phyloP scores from a whole-genome alignment of 306 rosid genomes.

The Cucurbita argyrosperma region DNA sequence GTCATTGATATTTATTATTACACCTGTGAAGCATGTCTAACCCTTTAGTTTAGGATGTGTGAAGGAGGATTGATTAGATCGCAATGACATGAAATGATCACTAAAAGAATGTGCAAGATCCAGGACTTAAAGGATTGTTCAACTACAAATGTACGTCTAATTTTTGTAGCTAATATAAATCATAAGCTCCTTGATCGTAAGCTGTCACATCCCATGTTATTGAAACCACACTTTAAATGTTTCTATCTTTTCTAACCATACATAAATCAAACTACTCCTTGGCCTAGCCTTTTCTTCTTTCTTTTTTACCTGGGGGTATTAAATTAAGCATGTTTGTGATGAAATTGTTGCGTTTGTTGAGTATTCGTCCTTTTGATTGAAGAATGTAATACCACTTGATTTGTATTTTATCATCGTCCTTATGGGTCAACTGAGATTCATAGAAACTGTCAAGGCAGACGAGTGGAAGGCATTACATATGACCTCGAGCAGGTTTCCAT shows the following conservation, averaged over 20 bases:
- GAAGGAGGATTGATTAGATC: neutral
- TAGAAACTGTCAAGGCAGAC: neutral
- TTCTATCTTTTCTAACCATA: neutral
- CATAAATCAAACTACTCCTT: neutral
- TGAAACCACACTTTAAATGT: neutral
- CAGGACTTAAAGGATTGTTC: neutral
- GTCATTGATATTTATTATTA: neutral
- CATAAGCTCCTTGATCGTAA: neutral
- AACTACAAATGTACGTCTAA: neutral
- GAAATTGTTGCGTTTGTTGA: neutral
- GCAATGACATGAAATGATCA: neutral
- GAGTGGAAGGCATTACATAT: neutral
- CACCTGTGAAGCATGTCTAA: neutral
- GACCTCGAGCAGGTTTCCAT: neutral
- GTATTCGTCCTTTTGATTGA: neutral
- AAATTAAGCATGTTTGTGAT: neutral
- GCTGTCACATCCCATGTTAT: neutral
- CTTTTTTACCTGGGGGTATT: neutral
- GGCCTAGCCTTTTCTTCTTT: neutral
- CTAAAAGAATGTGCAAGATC: conserved; percentile 3
- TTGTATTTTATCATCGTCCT: neutral
- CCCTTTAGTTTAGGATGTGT: neutral
- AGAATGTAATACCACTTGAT: neutral
- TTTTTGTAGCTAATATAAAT: neutral
- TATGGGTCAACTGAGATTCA: neutral